Percentiles rank a stretch among this genome's conserved stretches.
Evolutionary conservation across 73 alveolate genomes (phyloP).

Genomic region (Stentor roeselii): DNA sequence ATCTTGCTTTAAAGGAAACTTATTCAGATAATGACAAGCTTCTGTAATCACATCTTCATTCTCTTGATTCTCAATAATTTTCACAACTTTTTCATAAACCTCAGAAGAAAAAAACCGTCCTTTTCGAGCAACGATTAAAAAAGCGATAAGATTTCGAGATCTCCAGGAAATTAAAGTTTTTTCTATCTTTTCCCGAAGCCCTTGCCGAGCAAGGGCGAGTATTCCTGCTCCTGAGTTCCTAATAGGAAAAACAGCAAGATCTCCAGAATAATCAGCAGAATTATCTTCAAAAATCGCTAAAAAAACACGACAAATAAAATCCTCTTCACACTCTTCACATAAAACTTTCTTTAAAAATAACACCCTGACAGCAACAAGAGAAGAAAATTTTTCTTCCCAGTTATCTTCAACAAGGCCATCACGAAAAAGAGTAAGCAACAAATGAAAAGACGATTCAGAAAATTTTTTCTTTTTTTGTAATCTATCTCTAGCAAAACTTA

Average conservation of each 20-base stretch:
- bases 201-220: neutral
- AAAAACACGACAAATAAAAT: neutral
- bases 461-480: neutral
- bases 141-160: neutral
- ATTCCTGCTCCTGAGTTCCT: neutral
- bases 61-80: neutral
- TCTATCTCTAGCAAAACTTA: neutral
- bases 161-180: neutral
- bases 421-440: neutral
- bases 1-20: conserved; percentile 16
- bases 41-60: neutral
- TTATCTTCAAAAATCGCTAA: neutral
- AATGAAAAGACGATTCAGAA: neutral
- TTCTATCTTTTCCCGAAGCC: neutral
- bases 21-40: conserved; percentile 20
- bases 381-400: neutral
- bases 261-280: neutral
- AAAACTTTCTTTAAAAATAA: neutral
- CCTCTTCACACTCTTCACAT: conserved; percentile 17
- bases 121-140: neutral
- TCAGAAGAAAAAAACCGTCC: neutral
- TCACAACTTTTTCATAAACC: neutral
- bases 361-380: conserved; percentile 1
- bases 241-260: conserved; percentile 12
- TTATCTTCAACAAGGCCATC: neutral